These are phyloP conservation scores for Gilbertella persicaria DNA, from an alignment of 371 early-diverging fungal genomes.

Conservation along the genomic window DNA sequence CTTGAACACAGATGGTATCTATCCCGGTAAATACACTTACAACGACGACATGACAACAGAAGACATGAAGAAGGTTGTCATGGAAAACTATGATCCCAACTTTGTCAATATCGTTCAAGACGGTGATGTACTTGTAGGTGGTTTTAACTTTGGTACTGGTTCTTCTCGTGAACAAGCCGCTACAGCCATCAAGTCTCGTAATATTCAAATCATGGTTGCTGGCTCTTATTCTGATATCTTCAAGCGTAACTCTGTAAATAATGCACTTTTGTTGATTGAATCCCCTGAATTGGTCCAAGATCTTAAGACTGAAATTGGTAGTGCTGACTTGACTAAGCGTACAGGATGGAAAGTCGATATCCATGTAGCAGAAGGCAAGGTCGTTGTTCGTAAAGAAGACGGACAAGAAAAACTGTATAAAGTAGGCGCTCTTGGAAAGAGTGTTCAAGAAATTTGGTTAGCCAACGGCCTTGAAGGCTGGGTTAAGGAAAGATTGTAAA, in stretches of 20 bases:
- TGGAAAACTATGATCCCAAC: constrained; percentile 95
- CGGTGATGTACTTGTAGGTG: constrained; percentile 85
- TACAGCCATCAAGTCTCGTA: constrained; percentile 87
- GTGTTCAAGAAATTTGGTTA: constrained; percentile 91
- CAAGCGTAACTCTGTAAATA: constrained; percentile 97
- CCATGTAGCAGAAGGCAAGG: constrained; percentile 55
- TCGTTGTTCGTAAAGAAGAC: constrained; percentile 49
- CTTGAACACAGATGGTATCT: constrained; percentile 96
- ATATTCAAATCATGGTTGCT: constrained; percentile 82
- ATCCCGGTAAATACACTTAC: constrained; percentile 96
- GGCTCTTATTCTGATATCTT: constrained; percentile 93
- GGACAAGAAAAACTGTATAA: constrained; percentile 53
- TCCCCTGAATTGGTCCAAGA: constrained; percentile 80
- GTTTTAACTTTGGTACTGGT: constrained; percentile 96
- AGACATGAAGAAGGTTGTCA: constrained; percentile 89
- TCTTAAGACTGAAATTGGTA: constrained; percentile 53
- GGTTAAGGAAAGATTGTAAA: constrained; percentile 61
- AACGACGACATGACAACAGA: constrained; percentile 75
- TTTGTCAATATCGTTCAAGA: constrained; percentile 70
- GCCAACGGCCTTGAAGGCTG: constrained; percentile 92
- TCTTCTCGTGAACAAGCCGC: constrained; percentile 97
- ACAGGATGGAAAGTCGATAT: constrained; percentile 73
- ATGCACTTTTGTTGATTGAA: constrained; percentile 88
- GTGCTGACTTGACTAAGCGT: constrained; percentile 61
- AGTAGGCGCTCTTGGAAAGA: constrained; percentile 79